Conservation (phyloP, 1,284 basidiomycete species). For the Baeospora myosura region DNA sequence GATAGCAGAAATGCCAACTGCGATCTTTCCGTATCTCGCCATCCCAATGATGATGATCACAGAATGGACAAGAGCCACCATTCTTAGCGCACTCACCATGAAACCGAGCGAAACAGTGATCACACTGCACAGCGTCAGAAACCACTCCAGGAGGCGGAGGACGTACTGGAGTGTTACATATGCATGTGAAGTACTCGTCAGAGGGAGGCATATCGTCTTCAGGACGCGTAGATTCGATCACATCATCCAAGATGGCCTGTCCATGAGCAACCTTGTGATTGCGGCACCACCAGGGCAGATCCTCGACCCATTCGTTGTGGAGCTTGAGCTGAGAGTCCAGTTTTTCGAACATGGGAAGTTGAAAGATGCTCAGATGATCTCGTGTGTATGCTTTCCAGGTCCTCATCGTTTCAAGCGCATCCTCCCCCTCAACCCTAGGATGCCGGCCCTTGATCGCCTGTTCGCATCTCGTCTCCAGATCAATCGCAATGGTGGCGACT, state of each 20-base stretch:
- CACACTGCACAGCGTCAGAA: slow-evolving; percentile 80
- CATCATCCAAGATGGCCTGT: slow-evolving; percentile 58
- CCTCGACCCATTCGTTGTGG: slow-evolving; percentile 64
- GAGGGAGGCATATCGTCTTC: slow-evolving; percentile 70
- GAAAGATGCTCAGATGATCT: slow-evolving; percentile 64
- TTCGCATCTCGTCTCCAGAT: slow-evolving; percentile 67
- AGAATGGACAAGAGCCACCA: slow-evolving; percentile 83
- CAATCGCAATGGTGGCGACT: slow-evolving; percentile 62
- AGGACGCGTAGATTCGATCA: slow-evolving; percentile 59
- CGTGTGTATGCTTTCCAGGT: slow-evolving; percentile 67
- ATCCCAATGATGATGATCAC: slow-evolving; percentile 83
- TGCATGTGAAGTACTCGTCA: slow-evolving; percentile 78
- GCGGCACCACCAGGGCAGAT: slow-evolving; percentile 69
- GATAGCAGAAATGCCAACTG: slow-evolving; percentile 72
- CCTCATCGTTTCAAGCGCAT: slow-evolving; percentile 61
- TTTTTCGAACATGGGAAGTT: slow-evolving; percentile 63
- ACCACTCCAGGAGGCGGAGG: slow-evolving; percentile 63
- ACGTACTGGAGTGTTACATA: slow-evolving; percentile 65
- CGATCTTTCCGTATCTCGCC: slow-evolving; percentile 72
- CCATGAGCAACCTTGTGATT: slow-evolving; percentile 57
- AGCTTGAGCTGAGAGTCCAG: slow-evolving; percentile 56
- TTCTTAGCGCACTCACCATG: slow-evolving; percentile 76
- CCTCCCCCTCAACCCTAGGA: slow-evolving; percentile 43
- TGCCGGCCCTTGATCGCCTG: slow-evolving; percentile 62
- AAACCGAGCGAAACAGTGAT: slow-evolving; percentile 77